Evolutionary conservation across 2,329 filamentous ascomycete species (phyloP).

Genomic region (Zymoseptoria passerinii): DNA sequence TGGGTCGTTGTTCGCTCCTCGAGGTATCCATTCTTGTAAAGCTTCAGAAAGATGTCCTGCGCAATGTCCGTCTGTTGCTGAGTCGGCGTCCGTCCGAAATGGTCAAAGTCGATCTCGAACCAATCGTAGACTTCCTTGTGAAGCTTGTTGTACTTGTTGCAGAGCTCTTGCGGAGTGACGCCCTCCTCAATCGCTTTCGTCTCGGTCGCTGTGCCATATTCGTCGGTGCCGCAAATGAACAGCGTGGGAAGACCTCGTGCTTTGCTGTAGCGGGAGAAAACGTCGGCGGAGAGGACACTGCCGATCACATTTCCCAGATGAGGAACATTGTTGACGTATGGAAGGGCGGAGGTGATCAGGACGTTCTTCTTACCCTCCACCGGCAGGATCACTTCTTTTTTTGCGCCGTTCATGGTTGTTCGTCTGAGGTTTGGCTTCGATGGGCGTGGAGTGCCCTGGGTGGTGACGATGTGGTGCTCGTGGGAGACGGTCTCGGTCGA

Average conservation of each 20-base stretch:
- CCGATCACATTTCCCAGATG: constrained; percentile 87
- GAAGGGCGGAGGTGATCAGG: constrained; percentile 83
- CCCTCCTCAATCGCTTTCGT: constrained; percentile 89
- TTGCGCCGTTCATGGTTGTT: constrained; percentile 3
- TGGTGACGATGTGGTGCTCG: neutral
- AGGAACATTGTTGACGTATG: constrained; percentile 68
- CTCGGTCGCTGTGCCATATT: constrained; percentile 93
- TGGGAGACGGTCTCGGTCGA: neutral
- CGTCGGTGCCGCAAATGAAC: constrained; percentile 81
- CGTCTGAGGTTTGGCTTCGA: neutral
- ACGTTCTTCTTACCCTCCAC: constrained; percentile 65
- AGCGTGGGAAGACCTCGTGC: constrained; percentile 71
- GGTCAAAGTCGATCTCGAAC: constrained; percentile 92
- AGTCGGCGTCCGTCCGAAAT: constrained; percentile 89
- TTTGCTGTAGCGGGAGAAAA: constrained; percentile 66
- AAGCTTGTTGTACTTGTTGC: constrained; percentile 84
- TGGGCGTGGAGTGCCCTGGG: neutral
- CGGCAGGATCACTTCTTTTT: constrained; percentile 36
- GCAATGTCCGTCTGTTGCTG: constrained; percentile 83
- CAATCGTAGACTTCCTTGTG: constrained; percentile 90
- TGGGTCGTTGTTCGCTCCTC: constrained; percentile 82
- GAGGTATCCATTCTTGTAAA: constrained; percentile 82
- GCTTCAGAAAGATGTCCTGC: constrained; percentile 78
- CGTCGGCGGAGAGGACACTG: constrained; percentile 79
- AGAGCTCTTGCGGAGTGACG: constrained; percentile 72